Evolutionary conservation across 169 alveolate genomes (phyloP), one percentile per base, ranked within the genome.

Genomic region (Miamiensis avidus): DNA sequence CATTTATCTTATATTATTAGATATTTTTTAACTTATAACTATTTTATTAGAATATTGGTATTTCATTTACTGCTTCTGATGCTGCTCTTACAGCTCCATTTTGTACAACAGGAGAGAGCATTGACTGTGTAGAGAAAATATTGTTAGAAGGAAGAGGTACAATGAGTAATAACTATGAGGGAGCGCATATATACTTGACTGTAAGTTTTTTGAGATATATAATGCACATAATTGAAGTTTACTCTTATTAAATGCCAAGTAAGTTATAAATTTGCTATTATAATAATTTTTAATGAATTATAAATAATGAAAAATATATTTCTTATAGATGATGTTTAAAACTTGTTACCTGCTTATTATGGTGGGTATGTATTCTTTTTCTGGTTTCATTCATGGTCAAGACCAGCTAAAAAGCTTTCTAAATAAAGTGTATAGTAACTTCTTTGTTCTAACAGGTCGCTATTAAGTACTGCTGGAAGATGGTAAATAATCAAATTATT

Each of bases 61-160:
- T 85, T 28, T 85, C 89, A 33, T 85, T 85, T 69, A 32, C 81
- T 25, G 1, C 82, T 29, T 30, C 86, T 25, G 89, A 85, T 72
- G 89, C 89, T 11, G 75, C 89, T 30, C 78, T 77, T 25, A 72
- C 89, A 33, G 79, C 86, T 27, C 89, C 89, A 26, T 85, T 85
- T 74, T 74, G 81, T 28, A 77, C 64, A 65, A 78, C 34, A 65
- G 73, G 34, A 33, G 82, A 78, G 15, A 77, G 85, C 11, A 85
- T 85, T 32, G 49, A 85, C 30, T 85, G 89, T 30, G 78, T 75
- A 33, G 73, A 34, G 73, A 25, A 25, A 6, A 34, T 85, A 25
- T 78, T 85, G 29, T 30, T 72, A 34, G 82, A 85, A 78, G 89
- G 89, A 0, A 85, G 89, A 34, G 33, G 78, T n/a, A 79, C 86